Conservation (phyloP, 192 early-diverging fungal species). For the Coemansia sp. region DNA sequence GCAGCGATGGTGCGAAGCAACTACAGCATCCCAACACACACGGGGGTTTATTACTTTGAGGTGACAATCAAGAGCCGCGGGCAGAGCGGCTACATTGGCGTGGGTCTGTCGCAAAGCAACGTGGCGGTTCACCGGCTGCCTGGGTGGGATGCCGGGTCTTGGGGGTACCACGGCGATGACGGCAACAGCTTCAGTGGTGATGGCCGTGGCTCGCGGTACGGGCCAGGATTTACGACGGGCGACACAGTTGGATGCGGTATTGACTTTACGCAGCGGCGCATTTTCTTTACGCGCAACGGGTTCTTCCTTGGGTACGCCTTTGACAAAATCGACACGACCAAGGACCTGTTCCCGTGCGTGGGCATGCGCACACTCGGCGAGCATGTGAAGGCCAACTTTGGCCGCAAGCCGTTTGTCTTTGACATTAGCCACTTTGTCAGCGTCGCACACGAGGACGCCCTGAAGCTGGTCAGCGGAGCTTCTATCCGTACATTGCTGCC, state of each 20-base stretch:
- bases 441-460: constrained; percentile 27
- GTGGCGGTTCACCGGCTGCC: constrained; percentile 73
- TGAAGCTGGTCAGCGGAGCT: constrained; percentile 9
- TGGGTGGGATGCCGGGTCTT: constrained; percentile 89
- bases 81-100: constrained; percentile 86
- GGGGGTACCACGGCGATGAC: constrained; percentile 98
- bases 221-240: constrained; percentile 89
- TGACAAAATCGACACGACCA: constrained; percentile 32
- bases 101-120: constrained; percentile 74
- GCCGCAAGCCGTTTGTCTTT: constrained; percentile 60
- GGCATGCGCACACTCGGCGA: constrained; percentile 65
- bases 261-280: constrained; percentile 74
- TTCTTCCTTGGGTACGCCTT: constrained; percentile 66
- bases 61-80: constrained; percentile 84
- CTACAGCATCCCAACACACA: constrained; percentile 78
- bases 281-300: constrained; percentile 96
- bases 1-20: constrained; percentile 83
- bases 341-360: constrained; percentile 61
- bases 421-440: constrained; percentile 58
- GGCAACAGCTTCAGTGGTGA: constrained; percentile 80
- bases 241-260: constrained; percentile 94
- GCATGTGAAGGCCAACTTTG: constrained; percentile 65
- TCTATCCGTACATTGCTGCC: constrained; percentile 24
- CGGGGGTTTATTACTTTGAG: constrained; percentile 95
- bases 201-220: constrained; percentile 78